These are phyloP conservation scores for Stenocarpella maydis DNA, from an alignment of 2,329 filamentous ascomycete species.

Conservation along the genomic window DNA sequence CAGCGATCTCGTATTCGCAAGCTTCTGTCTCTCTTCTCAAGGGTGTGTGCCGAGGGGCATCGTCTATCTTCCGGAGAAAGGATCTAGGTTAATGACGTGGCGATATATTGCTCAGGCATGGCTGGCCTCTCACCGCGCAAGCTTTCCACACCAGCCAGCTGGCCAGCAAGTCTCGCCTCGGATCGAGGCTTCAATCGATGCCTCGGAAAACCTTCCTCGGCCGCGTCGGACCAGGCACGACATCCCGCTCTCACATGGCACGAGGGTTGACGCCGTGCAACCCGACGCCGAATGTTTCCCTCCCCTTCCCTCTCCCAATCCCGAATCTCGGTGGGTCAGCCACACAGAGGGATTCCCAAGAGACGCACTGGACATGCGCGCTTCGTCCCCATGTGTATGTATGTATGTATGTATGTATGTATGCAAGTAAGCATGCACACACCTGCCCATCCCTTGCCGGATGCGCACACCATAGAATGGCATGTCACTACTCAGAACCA, in stretches of 20 bases:
- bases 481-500: not conserved
- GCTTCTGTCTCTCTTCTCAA: constrained; percentile 9
- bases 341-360: constrained; percentile 1
- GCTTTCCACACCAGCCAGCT: not conserved
- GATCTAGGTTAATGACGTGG: not conserved
- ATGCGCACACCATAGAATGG: no score
- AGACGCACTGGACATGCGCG: not conserved
- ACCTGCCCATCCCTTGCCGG: not conserved
- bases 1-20: constrained; percentile 13
- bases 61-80: no score
- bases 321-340: no score
- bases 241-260: constrained; percentile 2
- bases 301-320: not conserved
- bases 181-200: not conserved
- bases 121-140: no score
- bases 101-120: not conserved
- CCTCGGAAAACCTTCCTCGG: not conserved
- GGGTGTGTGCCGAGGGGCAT: not conserved
- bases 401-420: not conserved
- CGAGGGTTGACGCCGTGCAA: constrained; percentile 1
- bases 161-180: no score
- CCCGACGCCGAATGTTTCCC: not conserved
- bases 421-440: not conserved
- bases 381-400: not conserved
- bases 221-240: not conserved